phyloP scores from a whole-genome alignment of 768 basidiomycete genomes.

The Tylopilus sp. region DNA sequence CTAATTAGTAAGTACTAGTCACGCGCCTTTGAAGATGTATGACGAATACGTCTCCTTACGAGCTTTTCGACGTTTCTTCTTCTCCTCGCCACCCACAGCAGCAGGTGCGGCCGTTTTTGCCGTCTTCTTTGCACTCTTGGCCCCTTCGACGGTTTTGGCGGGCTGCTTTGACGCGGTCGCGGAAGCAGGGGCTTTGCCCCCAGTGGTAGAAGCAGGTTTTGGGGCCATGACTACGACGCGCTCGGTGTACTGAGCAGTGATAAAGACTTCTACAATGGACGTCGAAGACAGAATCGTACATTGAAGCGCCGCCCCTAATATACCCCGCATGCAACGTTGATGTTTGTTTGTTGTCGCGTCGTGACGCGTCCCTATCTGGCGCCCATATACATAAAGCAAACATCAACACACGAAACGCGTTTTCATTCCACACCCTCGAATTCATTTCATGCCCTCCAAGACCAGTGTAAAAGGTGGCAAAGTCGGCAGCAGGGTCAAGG shows the following conservation, averaged over 20 bases:
- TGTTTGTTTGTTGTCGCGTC: constrained; percentile 33
- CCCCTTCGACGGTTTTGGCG: constrained; percentile 48
- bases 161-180: constrained; percentile 59
- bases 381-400: constrained; percentile 30
- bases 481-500: constrained; percentile 52
- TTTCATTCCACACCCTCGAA: not conserved
- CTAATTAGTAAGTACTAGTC: not conserved
- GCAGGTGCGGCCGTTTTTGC: constrained; percentile 51
- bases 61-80: constrained; percentile 85
- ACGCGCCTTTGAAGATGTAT: constrained; percentile 85
- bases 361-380: constrained; percentile 39
- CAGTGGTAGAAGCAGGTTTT: constrained; percentile 64
- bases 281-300: constrained; percentile 10
- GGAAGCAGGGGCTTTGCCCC: constrained; percentile 68
- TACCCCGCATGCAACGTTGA: constrained; percentile 30
- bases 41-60: constrained; percentile 93
- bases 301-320: constrained; percentile 32
- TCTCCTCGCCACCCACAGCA: constrained; percentile 60
- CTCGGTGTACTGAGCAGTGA: not conserved
- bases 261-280: constrained; percentile 13
- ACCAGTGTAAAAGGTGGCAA: constrained; percentile 35
- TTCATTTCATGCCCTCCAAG: constrained; percentile 27
- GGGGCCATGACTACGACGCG: constrained; percentile 39
- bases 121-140: constrained; percentile 81
- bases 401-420: not conserved